Evolutionary conservation across 1,284 basidiomycete species (phyloP), one percentile per base, ranked within the genome.

Genomic region (Ceratobasidium sp.): DNA sequence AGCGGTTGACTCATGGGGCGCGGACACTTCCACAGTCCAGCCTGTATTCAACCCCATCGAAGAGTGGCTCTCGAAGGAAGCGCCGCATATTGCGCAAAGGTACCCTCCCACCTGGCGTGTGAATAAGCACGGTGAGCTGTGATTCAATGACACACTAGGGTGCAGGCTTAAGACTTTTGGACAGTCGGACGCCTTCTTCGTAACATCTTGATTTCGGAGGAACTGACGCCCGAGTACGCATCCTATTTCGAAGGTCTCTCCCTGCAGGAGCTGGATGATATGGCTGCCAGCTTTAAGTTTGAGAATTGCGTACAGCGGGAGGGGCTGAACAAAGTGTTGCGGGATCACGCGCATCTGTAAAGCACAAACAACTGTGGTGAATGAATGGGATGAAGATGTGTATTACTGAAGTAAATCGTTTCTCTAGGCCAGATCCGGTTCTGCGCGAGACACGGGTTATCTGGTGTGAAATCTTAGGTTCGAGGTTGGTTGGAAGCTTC

Each of bases 161-260:
- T n/a, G 6, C 21, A 46, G 3, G 40, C 40, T 62, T 14, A 62
- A 56, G 18, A n/a, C n/a, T n/a, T 25, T 28, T 53, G 8, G 33
- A n/a, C 44, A 72, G 81, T 87, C 36, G 84, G 83, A 1, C 83
- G 87, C 44, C 79, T 88, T 49, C 81, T 86, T n/a, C 82, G 88
- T 61, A 86, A 86, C 76, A 88, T 88, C 58, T 81, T 91, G 30
- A 80, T 91, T 3, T 84, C 84, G 2, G 88, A 91, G 78, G 88
- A 86, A 77, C 79, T 91, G 76, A 84, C 87, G 40, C 81, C 82
- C 73, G 87, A 90, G 77, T 91, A 86, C 84, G 89, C 88, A 0
- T 51, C 70, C 28, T 83, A 86, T 75, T 88, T 91, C 78, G 79
- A 80, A 21, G 87, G 84, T 3, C 83, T 87, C 80, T 81, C 77